These are phyloP conservation scores for Aegilops bicornis DNA, from an alignment of 176 grass and related monocot species.

Conservation along the genomic window DNA sequence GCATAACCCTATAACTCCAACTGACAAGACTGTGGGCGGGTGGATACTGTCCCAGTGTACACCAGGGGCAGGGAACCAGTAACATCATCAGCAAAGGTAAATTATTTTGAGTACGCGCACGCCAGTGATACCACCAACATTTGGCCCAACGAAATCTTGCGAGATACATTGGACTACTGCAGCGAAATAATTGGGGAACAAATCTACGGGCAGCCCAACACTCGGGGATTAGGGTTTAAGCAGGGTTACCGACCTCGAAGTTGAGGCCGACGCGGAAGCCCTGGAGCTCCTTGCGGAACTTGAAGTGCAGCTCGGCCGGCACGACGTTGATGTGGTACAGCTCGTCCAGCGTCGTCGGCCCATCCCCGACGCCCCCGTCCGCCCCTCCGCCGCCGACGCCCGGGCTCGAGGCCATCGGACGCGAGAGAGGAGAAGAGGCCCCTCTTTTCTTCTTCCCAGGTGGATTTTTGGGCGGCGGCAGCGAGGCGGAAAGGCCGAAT, in stretches of 20 bases:
- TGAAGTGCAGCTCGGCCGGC: slow-evolving; percentile 87
- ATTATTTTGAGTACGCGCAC: neutral
- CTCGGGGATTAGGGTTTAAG: slow-evolving; percentile 14
- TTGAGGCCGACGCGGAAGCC: slow-evolving; percentile 85
- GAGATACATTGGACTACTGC: neutral
- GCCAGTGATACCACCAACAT: neutral
- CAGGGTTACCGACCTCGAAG: slow-evolving; percentile 65
- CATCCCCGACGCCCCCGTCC: slow-evolving; percentile 43
- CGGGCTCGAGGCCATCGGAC: slow-evolving; percentile 48
- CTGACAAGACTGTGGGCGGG: neutral
- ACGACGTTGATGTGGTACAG: slow-evolving; percentile 89
- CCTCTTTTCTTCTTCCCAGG: neutral
- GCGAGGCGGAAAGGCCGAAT: neutral
- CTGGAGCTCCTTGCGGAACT: slow-evolving; percentile 93
- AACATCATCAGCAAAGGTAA: neutral
- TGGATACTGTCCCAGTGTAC: neutral
- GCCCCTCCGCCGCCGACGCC: slow-evolving; percentile 5
- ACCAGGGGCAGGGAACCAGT: neutral
- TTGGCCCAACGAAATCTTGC: neutral
- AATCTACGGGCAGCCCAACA: neutral
- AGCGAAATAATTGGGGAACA: neutral
- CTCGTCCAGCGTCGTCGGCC: slow-evolving; percentile 73
- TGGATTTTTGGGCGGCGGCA: slow-evolving; percentile 24
- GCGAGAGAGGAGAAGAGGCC: neutral
- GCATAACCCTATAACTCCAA: neutral